Base-by-base conservation (phyloP, 2,329 filamentous ascomycete species). In the Exserohilum rostratum region DNA sequence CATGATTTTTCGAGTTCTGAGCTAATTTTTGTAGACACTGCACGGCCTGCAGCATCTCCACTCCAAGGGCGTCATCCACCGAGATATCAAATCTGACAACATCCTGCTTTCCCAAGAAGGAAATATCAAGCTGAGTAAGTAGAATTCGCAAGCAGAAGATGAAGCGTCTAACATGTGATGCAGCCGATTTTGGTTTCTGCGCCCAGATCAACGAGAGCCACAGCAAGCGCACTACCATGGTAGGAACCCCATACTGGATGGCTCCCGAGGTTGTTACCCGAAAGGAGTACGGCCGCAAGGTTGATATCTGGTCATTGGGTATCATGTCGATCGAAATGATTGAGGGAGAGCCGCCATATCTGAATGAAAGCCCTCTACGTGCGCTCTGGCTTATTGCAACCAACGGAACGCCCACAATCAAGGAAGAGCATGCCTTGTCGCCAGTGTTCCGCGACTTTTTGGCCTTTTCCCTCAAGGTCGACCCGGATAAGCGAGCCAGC, bases 291-390 rank as follows among this genome's bases (percentile, higher is more conserved):
- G 95, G 95, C 63, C 89, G 93, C 60, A 99, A 98, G 77, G 93
- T 99, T 50, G 95, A 99, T 72, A 97, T 99, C 65, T 99, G 95
- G 95, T 96, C 91, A 55, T 81, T 99, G 39, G 95, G 95, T 55
- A 99, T 99, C 78, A 98, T 99, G 95, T 92, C 95, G 6, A 98
- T 99, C 69, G 95, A 99, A 77, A 99, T 99, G 95, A 96, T 99
- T 62, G 95, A 98, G 78, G 95, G 93, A 73, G 95, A 98, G 76
- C 95, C 95, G 11, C 95, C 95, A 20, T 99, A 98, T 73, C 82
- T 99, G 55, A 98, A 93, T 34, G 95, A 99, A 76, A 96, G 91
- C 33, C 95, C 95, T 5, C 83, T 99, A 20, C 87, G 93, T 57
- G 95, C 95, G 1, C 83, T 99, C 33, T 99, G 95, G 83, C 79